phyloP scores from a whole-genome alignment of 148 eudicot genomes.

The Rhododendron simsii region DNA sequence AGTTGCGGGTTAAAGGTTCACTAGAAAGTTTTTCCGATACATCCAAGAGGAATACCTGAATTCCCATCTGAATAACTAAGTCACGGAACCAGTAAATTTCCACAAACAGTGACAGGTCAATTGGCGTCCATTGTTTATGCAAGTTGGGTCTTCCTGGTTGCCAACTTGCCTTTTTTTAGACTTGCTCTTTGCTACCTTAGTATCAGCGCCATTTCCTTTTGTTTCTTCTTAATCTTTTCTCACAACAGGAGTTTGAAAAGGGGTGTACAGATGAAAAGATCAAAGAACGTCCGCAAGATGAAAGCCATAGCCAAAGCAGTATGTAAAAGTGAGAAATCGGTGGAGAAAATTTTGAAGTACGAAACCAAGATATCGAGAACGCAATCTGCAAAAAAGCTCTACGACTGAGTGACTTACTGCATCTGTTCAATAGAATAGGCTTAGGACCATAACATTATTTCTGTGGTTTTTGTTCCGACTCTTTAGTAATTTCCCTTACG shows the following conservation, averaged over 20 bases:
- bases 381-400: slow-evolving; percentile 65
- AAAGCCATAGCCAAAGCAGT: slow-evolving; percentile 87
- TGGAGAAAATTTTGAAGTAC: slow-evolving; percentile 46
- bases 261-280: slow-evolving; percentile 89
- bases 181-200: not conserved
- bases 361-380: slow-evolving; percentile 65
- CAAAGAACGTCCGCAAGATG: slow-evolving; percentile 72
- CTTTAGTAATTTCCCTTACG: not conserved
- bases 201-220: not conserved
- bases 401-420: slow-evolving; percentile 38
- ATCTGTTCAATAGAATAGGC: not conserved
- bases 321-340: slow-evolving; percentile 49
- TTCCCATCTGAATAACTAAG: too few relatives aligned
- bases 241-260: slow-evolving; percentile 49
- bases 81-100: not conserved
- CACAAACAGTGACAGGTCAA: not conserved
- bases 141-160: not conserved
- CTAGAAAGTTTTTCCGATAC: not conserved
- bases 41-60: not conserved
- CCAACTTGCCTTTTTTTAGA: not conserved
- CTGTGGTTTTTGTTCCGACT: not conserved
- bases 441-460: not conserved
- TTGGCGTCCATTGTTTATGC: not conserved
- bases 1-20: too few relatives aligned
- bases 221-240: not conserved